Percentiles rank a stretch among this genome's conserved stretches.
Conservation (phyloP, 148 eudicot genomes). For the Silene latifolia region DNA sequence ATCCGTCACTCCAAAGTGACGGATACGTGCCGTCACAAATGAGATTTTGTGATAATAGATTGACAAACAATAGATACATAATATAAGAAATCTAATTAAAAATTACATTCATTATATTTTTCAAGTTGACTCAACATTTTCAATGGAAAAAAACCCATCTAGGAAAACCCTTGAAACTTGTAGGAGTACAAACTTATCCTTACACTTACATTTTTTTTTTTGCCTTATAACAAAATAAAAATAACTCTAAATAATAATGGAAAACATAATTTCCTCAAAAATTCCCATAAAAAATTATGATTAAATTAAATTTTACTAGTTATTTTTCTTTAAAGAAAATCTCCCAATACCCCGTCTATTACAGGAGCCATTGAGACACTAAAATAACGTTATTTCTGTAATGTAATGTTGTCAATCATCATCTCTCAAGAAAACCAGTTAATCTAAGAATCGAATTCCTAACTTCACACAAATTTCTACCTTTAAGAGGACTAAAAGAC, state of each 20-base stretch:
- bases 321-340: not conserved
- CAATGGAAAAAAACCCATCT: slow-evolving; percentile 7
- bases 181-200: not conserved
- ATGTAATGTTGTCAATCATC: not conserved
- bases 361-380: too few species aligned
- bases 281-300: not conserved
- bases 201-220: too few species aligned
- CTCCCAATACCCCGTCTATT: too few species aligned
- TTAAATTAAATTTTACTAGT: not conserved
- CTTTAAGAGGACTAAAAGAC: slow-evolving; percentile 43
- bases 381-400: too few species aligned
- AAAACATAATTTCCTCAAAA: not conserved
- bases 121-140: not conserved
- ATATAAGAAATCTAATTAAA: too few species aligned
- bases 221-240: not conserved
- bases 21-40: too few species aligned
- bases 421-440: slow-evolving; percentile 50
- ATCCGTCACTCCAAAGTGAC: too few species aligned
- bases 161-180: slow-evolving; percentile 7
- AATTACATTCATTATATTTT: too few species aligned
- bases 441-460: slow-evolving; percentile 40
- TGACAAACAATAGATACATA: too few species aligned
- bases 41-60: too few species aligned
- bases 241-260: not conserved
- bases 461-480: slow-evolving; percentile 39